phyloP scores from a whole-genome alignment of 768 basidiomycete genomes.

The Lactarius vividus region DNA sequence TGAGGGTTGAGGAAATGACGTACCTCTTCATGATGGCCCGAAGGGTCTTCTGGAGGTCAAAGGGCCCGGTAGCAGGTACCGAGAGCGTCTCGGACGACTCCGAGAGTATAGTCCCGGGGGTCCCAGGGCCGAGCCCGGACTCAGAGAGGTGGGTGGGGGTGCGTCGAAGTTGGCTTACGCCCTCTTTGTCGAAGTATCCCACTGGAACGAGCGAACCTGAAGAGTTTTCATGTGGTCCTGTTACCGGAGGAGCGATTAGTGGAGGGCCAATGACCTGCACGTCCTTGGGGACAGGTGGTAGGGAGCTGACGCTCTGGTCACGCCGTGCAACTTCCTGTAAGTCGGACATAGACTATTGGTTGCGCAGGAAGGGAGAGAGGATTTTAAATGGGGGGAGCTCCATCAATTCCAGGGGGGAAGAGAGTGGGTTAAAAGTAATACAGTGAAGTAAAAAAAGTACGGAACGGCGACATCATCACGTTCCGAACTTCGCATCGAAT shows the following conservation, averaged over 20 bases:
- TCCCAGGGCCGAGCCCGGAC: no score
- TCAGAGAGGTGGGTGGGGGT: constrained; percentile 34
- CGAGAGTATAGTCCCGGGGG: not conserved
- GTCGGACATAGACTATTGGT: constrained; percentile 4
- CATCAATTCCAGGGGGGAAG: not conserved
- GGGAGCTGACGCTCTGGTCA: constrained; percentile 8
- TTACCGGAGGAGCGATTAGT: not conserved
- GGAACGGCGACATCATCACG: not conserved
- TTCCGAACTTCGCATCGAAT: not conserved
- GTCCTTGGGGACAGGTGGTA: not conserved
- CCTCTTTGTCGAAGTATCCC: constrained; percentile 53
- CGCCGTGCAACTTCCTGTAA: not conserved
- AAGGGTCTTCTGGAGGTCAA: constrained; percentile 35
- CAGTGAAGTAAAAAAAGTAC: not conserved
- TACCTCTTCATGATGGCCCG: constrained; percentile 30
- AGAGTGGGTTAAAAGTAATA: not conserved
- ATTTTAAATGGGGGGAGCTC: not conserved
- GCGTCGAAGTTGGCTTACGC: constrained; percentile 42
- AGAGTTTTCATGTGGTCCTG: not conserved
- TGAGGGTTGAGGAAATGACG: not conserved
- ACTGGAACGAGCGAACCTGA: constrained; percentile 35
- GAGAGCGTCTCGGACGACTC: constrained; percentile 29
- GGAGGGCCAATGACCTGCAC: not conserved
- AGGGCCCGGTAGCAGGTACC: constrained; percentile 28
- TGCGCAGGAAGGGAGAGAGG: not conserved